Evolutionary conservation across 805 yeast genomes (phyloP), one percentile per base, ranked within the genome.

Genomic region (Lachancea mirantina): DNA sequence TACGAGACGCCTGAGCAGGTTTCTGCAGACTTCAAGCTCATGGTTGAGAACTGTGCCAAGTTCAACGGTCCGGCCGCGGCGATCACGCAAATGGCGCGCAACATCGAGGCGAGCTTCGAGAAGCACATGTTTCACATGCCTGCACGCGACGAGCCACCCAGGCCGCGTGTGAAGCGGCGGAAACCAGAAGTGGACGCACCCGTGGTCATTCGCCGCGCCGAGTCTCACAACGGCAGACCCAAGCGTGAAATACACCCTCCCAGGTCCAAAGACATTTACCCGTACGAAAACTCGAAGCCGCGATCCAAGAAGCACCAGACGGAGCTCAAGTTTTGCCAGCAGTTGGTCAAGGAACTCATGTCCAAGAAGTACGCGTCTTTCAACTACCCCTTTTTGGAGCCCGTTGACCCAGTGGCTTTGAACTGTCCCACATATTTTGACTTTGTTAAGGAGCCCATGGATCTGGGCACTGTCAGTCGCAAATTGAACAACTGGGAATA

Each of bases 161-260:
- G 44, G 17, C 54, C 56, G 16, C 55, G 62, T 26, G 45, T 41
- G 11, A 38, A 38, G 32, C 42, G 45, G 19, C 52, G 55, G 14
- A 53, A 61, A 23, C 44, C 44, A 10, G 56, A 55, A 23, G 57
- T 59, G 4, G 53, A 60, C 11, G 46, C 62, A 1, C 63, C 65
- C 1, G 55, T 58, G 8, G 57, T 57, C n/a, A 71, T 80, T 30
- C 72, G 94, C 55, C 70, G 89, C 37, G 94, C 85, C 40, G 75
- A 81, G 19, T 67, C 72, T 5, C 76, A 78, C 15, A 83, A 78
- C 32, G 92, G 88, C 19, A 71, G 98, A 45, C 97, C 97, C 23
- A 89, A 89, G 60, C 75, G 98, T 46, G 92, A 85, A 46, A 85
- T 92, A 29, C 96, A 88, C 56, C 98, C 98, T 3, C 98, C 98